These are phyloP conservation scores for Syncephalastrum sp. DNA, from an alignment of 371 early-diverging fungal genomes.

Conservation along the genomic window DNA sequence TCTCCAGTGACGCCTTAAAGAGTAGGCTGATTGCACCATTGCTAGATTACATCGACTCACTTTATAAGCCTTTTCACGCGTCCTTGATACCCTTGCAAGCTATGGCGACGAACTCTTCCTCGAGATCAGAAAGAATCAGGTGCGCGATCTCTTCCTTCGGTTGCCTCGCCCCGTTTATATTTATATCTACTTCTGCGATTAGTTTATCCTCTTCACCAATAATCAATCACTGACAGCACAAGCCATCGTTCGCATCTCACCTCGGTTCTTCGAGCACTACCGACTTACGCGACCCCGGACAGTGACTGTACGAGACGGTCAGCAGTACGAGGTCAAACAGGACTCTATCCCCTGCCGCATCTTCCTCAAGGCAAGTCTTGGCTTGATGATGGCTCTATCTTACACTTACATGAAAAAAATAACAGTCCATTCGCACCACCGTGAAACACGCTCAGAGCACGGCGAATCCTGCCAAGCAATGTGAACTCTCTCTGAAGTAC, in stretches of 20 bases:
- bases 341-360: too few species aligned
- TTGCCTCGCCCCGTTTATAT: background rate
- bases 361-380: too few species aligned
- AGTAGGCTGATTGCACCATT: too few species aligned
- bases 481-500: constrained; percentile 8
- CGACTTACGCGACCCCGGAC: constrained; percentile 8
- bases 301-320: too few species aligned
- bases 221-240: constrained; percentile 22
- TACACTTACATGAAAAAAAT: background rate
- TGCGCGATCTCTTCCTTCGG: constrained; percentile 7
- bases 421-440: background rate
- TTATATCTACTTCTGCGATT: background rate
- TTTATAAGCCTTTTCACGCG: constrained; percentile 14
- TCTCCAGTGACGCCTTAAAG: too few species aligned
- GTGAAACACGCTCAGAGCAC: constrained; percentile 3
- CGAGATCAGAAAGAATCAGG: constrained; percentile 24
- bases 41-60: too few species aligned
- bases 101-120: constrained; percentile 26
- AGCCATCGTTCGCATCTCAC: constrained; percentile 26
- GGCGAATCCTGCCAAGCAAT: constrained; percentile 7
- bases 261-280: constrained; percentile 22
- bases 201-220: constrained; percentile 22
- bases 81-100: constrained; percentile 16
- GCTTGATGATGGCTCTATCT: background rate
- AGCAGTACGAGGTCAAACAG: too few species aligned